Evolutionary conservation across 1,139 yeast genomes (phyloP).

Genomic region (Kodamaea plutei): DNA sequence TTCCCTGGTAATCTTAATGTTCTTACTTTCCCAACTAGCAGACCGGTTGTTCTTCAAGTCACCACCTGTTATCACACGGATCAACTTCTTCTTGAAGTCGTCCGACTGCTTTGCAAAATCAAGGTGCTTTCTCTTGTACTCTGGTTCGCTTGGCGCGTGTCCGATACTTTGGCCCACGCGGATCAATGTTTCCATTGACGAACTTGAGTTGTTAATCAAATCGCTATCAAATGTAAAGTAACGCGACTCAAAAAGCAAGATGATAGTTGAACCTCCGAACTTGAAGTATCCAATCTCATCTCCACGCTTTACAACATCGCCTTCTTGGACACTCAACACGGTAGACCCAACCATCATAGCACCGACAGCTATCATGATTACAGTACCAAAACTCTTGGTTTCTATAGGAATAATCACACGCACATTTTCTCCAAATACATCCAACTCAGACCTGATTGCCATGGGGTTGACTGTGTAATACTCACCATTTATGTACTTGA

Average conservation of each 20-base stretch:
- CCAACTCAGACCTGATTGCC: conserved; percentile 86
- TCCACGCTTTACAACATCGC: conserved; percentile 57
- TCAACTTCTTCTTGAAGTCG: conserved; percentile 49
- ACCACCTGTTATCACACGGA: conserved; percentile 60
- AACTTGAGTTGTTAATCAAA: conserved; percentile 59
- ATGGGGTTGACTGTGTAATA: conserved; percentile 96
- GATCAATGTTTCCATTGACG: conserved; percentile 75
- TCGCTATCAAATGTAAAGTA: conserved; percentile 65
- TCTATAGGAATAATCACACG: conserved; percentile 74
- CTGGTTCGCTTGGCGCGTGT: conserved; percentile 52
- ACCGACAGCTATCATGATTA: conserved; percentile 80
- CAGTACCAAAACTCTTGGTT: conserved; percentile 68
- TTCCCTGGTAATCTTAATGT: conserved; percentile 22
- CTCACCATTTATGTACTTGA: conserved; percentile 75
- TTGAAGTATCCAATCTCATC: conserved; percentile 92
- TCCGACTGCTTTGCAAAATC: conserved; percentile 47
- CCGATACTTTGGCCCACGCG: conserved; percentile 93
- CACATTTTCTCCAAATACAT: conserved; percentile 90
- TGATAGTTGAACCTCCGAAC: conserved; percentile 90
- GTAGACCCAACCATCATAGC: conserved; percentile 99
- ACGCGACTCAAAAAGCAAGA: conserved; percentile 45
- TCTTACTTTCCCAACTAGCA: conserved; percentile 38
- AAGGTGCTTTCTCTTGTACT: conserved; percentile 45
- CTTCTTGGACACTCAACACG: conserved; percentile 62
- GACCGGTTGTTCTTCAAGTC: conserved; percentile 31